Evolutionary conservation across 1,284 basidiomycete genomes (phyloP).

Genomic region (Exobasidium rhododendri): DNA sequence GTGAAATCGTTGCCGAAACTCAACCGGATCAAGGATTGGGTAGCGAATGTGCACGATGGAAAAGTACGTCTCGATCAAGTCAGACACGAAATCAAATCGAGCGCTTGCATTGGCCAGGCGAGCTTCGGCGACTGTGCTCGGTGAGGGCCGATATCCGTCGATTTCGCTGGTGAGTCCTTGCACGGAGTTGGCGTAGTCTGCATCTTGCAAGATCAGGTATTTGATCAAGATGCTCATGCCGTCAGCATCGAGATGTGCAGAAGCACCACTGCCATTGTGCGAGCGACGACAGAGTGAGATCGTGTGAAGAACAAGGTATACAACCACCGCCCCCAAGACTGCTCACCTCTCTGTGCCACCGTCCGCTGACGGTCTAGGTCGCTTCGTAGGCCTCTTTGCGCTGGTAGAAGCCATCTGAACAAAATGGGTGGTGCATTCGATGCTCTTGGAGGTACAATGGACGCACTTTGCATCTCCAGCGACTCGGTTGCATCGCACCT

Average conservation of each 20-base stretch:
- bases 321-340: not conserved
- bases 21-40: constrained; percentile 33
- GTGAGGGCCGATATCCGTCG: not conserved
- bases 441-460: constrained; percentile 43
- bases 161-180: not conserved
- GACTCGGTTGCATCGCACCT: constrained; percentile 38
- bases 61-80: constrained; percentile 41
- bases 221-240: not conserved
- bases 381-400: constrained; percentile 36
- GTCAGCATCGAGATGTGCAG: not conserved
- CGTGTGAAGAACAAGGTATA: not conserved
- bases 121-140: constrained; percentile 19
- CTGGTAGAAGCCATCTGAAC: constrained; percentile 40
- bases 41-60: constrained; percentile 36
- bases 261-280: not conserved
- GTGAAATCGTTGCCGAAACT: constrained; percentile 30
- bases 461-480: constrained; percentile 36
- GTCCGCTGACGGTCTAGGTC: constrained; percentile 1
- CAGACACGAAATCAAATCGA: constrained; percentile 33
- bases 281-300: not conserved
- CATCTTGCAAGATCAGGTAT: constrained; percentile 11
- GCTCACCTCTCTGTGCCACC: not conserved
- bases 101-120: constrained; percentile 28
- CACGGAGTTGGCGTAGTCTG: constrained; percentile 9
- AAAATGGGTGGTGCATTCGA: constrained; percentile 43